Conservation (phyloP, 2,329 filamentous ascomycete genomes). For the Xylariaceae sp. region DNA sequence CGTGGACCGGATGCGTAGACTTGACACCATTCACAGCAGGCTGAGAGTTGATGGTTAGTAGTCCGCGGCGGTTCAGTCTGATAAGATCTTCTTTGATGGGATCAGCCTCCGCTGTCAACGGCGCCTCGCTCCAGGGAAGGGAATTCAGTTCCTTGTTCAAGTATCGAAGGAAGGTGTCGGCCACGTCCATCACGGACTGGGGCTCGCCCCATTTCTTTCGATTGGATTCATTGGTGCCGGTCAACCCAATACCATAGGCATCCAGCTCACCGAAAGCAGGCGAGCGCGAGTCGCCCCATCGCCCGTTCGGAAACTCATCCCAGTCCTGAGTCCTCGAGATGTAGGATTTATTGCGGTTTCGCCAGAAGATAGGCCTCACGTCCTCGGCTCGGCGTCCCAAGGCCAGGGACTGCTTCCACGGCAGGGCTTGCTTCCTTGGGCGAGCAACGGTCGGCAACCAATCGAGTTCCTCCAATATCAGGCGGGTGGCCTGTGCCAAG, state of each 20-base stretch:
- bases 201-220: constrained; percentile 92
- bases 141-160: constrained; percentile 72
- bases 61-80: constrained; percentile 73
- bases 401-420: constrained; percentile 91
- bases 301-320: constrained; percentile 98
- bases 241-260: constrained; percentile 86
- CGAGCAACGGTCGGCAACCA: constrained; percentile 71
- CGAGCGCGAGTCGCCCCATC: constrained; percentile 95
- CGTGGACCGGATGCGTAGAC: constrained; percentile 78
- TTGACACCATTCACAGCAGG: constrained; percentile 87
- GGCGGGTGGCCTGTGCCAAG: constrained; percentile 83
- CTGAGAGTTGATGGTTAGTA: constrained; percentile 96
- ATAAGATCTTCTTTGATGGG: constrained; percentile 70
- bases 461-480: constrained; percentile 85
- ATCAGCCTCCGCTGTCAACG: constrained; percentile 76
- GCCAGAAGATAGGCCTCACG: constrained; percentile 97
- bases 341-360: constrained; percentile 93
- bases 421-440: constrained; percentile 80
- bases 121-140: constrained; percentile 88
- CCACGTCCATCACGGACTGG: constrained; percentile 68
- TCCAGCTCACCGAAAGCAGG: constrained; percentile 95
- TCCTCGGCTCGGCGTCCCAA: constrained; percentile 86
- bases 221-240: constrained; percentile 92
- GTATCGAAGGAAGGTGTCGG: constrained; percentile 77
- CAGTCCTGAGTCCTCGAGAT: constrained; percentile 93